Conservation (phyloP, 345 rosid species). For the Turnera subulata region DNA sequence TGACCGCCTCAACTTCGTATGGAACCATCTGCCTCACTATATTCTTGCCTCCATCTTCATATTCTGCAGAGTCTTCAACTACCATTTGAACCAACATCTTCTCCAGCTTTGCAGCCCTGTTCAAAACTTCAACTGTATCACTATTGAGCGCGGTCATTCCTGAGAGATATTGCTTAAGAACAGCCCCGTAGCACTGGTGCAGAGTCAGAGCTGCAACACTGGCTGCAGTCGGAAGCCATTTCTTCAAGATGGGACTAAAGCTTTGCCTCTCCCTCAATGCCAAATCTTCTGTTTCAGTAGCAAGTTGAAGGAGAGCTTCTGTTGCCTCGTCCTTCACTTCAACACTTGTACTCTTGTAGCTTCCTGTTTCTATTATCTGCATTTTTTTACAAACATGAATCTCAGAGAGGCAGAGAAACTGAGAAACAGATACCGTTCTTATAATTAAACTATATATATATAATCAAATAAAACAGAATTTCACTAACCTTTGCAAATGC, state of each 20-base stretch:
- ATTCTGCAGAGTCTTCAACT: conserved; percentile 74
- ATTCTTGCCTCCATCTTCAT: conserved; percentile 80
- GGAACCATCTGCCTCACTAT: conserved; percentile 83
- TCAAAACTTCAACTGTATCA: conserved; percentile 63
- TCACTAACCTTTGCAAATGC: conserved; percentile 87
- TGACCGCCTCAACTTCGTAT: conserved; percentile 70
- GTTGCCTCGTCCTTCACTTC: conserved; percentile 50
- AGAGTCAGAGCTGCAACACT: conserved; percentile 65
- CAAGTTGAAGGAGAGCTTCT: conserved; percentile 55
- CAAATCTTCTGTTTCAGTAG: conserved; percentile 71
- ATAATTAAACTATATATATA: neutral
- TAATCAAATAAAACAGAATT: neutral
- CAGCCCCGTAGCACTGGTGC: conserved; percentile 69
- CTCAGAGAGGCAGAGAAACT: neutral
- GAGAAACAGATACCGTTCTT: too few relatives aligned
- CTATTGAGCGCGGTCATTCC: conserved; percentile 38
- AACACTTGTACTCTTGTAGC: conserved; percentile 27
- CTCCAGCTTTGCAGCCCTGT: conserved; percentile 78
- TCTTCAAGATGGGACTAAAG: conserved; percentile 74
- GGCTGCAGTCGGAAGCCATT: conserved; percentile 61
- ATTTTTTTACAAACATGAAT: neutral
- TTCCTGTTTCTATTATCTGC: conserved; percentile 56
- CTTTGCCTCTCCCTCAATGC: conserved; percentile 68
- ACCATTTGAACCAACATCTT: conserved; percentile 81
- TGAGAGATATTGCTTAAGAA: conserved; percentile 65